Evolutionary conservation across 176 grass and related monocot species (phyloP).

Genomic region (Phragmites australis): DNA sequence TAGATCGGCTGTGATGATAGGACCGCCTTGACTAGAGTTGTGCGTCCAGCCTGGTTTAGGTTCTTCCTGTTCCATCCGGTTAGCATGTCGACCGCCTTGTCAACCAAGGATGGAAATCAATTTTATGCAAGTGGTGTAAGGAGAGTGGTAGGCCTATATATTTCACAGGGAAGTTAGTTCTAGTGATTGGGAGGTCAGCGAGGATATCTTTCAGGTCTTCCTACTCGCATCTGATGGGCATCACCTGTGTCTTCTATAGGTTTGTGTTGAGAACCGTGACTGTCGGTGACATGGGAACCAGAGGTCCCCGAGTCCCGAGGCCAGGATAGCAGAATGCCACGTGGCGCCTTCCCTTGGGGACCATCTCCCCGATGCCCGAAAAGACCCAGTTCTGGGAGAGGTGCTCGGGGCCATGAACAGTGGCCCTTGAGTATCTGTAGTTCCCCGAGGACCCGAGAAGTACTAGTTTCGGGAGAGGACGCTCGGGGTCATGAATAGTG

Average conservation of each 20-base stretch:
- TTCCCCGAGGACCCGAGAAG: too few species aligned
- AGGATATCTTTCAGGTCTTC: not conserved
- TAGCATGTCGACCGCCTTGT: not conserved
- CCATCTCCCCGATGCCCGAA: too few species aligned
- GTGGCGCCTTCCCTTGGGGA: too few species aligned
- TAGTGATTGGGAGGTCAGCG: accelerated
- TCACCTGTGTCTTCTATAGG: not conserved
- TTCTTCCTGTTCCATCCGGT: not conserved
- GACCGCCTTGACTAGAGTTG: not conserved
- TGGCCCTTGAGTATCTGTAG: too few species aligned
- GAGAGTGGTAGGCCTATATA: not conserved
- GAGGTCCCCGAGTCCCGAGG: too few species aligned
- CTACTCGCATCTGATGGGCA: not conserved
- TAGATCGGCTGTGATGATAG: not conserved
- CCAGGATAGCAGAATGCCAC: too few species aligned
- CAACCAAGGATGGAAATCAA: not conserved
- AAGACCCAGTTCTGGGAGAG: too few species aligned
- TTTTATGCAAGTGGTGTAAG: accelerated
- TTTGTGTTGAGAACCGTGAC: not conserved
- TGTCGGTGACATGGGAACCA: too few species aligned
- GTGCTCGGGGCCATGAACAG: too few species aligned
- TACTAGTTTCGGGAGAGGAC: too few species aligned
- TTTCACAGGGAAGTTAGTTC: not conserved
- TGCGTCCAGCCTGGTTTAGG: not conserved
- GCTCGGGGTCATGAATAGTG: too few species aligned